These are phyloP conservation scores for Trichoderma brevicompactum DNA, from an alignment of 2,329 filamentous ascomycete species.

Conservation along the genomic window DNA sequence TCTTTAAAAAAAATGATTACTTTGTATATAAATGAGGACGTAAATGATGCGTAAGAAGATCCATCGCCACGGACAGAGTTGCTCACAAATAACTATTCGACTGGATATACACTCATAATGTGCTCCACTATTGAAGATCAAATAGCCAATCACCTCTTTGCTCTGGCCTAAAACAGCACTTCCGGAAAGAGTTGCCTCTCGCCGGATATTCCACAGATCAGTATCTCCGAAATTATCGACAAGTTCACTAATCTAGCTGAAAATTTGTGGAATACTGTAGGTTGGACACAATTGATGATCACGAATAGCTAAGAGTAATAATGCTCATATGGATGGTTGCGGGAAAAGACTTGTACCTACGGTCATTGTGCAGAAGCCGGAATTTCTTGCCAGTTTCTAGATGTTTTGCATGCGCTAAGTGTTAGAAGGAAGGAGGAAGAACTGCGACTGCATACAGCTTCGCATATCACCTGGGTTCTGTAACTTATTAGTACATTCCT, in stretches of 20 bases:
- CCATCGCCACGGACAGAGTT: background rate
- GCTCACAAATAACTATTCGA: background rate
- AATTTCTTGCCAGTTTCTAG: background rate
- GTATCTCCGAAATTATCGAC: conserved; percentile 5
- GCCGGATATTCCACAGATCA: background rate
- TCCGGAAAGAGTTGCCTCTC: conserved; percentile 7
- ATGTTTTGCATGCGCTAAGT: background rate
- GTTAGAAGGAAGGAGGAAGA: background rate
- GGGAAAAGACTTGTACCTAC: too few relatives aligned
- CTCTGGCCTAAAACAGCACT: background rate
- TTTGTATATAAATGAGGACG: background rate
- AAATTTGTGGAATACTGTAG: background rate
- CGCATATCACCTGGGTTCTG: too few relatives aligned
- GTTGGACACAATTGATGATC: background rate
- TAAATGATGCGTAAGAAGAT: background rate
- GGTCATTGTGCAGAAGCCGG: background rate
- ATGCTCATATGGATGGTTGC: background rate
- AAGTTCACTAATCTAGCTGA: conserved; percentile 5
- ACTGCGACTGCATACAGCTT: too few relatives aligned
- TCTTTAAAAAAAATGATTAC: background rate
- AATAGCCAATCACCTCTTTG: background rate
- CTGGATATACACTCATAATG: background rate
- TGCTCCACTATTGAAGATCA: background rate
- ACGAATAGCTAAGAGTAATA: background rate
- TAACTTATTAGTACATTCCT: too few relatives aligned